Conservation (phyloP, 371 early-diverging fungal genomes). For the Saksenaea vasiformis region DNA sequence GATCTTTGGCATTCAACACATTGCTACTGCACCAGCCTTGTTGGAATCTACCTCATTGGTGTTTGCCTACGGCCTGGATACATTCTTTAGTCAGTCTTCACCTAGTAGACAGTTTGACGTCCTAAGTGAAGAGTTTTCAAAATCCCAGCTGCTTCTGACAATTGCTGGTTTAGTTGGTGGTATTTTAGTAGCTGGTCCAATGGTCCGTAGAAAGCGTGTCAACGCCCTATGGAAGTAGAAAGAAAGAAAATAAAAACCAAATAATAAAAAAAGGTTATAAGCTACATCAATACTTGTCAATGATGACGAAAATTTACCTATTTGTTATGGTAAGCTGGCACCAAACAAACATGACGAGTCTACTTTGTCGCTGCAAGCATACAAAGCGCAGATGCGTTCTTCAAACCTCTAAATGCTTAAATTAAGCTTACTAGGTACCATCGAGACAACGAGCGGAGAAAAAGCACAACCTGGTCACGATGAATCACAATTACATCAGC, state of each 20-base stretch:
- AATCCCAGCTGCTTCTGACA: conserved; percentile 77
- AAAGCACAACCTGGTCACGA: no score
- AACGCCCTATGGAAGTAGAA: conserved; percentile 63
- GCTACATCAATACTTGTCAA: no score
- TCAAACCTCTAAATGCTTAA: no score
- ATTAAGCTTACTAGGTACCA: no score
- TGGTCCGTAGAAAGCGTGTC: conserved; percentile 68
- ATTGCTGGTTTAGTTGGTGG: conserved; percentile 75
- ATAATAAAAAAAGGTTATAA: not conserved
- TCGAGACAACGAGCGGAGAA: no score
- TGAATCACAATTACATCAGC: no score
- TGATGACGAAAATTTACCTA: no score
- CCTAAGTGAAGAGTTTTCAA: conserved; percentile 88
- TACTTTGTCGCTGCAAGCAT: no score
- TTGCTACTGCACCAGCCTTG: conserved; percentile 74
- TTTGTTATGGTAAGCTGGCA: no score
- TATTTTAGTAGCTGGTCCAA: conserved; percentile 68
- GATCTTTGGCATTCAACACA: conserved; percentile 66
- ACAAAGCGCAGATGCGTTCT: no score
- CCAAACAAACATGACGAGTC: no score
- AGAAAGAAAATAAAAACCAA: not conserved
- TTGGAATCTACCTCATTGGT: conserved; percentile 95
- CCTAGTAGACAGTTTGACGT: conserved; percentile 93
- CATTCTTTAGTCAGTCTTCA: conserved; percentile 80
- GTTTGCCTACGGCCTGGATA: conserved; percentile 84